A percentile compares a stretch with the other conserved stretches of the same genome.
Conservation (phyloP, 2,329 filamentous ascomycete species). For the Colletotrichum eleusines region DNA sequence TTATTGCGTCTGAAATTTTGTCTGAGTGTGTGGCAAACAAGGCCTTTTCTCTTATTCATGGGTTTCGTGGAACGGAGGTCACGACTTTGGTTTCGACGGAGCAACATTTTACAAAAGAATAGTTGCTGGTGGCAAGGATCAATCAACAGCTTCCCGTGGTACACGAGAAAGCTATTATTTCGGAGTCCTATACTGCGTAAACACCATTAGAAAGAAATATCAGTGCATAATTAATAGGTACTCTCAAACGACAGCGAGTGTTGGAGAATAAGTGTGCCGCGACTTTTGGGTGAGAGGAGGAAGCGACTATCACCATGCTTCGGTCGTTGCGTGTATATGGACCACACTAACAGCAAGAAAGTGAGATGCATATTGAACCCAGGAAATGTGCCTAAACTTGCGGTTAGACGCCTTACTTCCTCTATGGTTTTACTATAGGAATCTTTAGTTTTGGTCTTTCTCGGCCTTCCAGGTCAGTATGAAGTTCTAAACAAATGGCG, state of each 20-base stretch:
- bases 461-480: too few species aligned
- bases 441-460: too few species aligned
- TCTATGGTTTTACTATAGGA: too few species aligned
- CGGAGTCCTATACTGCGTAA: not conserved
- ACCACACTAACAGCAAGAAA: too few species aligned
- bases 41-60: too few species aligned
- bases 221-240: too few species aligned
- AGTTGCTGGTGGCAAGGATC: not conserved
- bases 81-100: too few species aligned
- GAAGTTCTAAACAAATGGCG: too few species aligned
- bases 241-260: not conserved
- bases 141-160: not conserved
- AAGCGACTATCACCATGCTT: not conserved
- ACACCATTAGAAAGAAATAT: not conserved
- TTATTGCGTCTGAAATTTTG: not conserved
- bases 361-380: fast-evolving
- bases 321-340: not conserved
- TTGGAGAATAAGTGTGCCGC: not conserved
- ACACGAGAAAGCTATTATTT: not conserved
- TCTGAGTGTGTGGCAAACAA: not conserved
- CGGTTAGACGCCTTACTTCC: not conserved
- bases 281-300: not conserved
- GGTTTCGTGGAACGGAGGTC: not conserved
- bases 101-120: too few species aligned
- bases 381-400: not conserved